phyloP scores from a whole-genome alignment of 306 rosid genomes.

The Lathyrus aphaca region DNA sequence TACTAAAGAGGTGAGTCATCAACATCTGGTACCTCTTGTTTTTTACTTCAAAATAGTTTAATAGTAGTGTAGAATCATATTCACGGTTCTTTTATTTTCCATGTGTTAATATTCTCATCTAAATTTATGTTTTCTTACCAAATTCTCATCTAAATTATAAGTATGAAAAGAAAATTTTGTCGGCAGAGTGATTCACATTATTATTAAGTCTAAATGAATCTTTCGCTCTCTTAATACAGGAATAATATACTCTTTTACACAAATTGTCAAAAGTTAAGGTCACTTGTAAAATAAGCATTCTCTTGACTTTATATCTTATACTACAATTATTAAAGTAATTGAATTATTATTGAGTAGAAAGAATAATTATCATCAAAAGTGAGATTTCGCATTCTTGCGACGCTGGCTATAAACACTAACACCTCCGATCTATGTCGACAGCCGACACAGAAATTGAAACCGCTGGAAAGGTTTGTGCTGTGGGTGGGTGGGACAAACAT shows the following conservation, averaged over 20 bases:
- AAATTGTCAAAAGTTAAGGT: not conserved
- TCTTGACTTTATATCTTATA: not conserved
- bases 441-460: not conserved
- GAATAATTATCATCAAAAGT: not conserved
- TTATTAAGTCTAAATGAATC: not conserved
- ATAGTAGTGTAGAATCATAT: not conserved
- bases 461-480: not conserved
- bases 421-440: slow-evolving; percentile 5
- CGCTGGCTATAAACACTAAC: not conserved
- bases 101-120: not conserved
- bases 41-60: not conserved
- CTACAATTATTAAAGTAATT: no score
- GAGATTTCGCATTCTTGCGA: slow-evolving; percentile 5
- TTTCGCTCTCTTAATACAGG: not conserved
- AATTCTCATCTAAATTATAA: not conserved
- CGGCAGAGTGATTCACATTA: not conserved
- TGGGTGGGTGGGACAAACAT: slow-evolving; percentile 1
- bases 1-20: slow-evolving; percentile 8
- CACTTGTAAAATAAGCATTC: not conserved
- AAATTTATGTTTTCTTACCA: no score
- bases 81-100: not conserved
- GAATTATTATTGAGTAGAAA: no score
- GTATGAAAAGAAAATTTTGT: no score
- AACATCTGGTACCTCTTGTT: not conserved
- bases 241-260: not conserved